Base-by-base conservation (phyloP, 2,329 filamentous ascomycete genomes). In the Dryadomyces quercus-mongolicae region DNA sequence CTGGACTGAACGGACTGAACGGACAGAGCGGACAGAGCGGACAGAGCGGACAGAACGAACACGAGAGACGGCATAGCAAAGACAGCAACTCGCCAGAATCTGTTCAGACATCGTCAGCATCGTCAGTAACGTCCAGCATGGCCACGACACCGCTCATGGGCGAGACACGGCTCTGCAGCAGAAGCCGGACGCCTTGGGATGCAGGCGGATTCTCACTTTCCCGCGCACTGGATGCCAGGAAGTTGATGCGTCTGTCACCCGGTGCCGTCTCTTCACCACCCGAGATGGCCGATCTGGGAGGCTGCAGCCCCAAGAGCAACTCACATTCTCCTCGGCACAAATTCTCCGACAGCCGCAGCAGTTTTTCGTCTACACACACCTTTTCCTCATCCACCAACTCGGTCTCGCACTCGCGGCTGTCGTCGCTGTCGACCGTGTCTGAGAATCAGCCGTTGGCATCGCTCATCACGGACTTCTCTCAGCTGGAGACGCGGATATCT, bases 321-420 rank as follows among this genome's bases (percentile, higher is more conserved):
- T 71, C 67, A 15, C n/a, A n/a, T n/a, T 71, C 67, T 6, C 67
- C 67, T 16, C 60, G 61, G 50, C 73, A 74, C 64, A 74, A 69
- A 60, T 70, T 69, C 54, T 78, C 76, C 0, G 71, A 74, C 59
- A 80, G 76, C 59, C 69, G 71, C 53, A 76, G 75, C 67, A 80
- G 74, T 54, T 63, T 77, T 16, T 75, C 75, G 3, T 76, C 76
- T 3, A 76, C 73, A 1, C 73, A 73, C 60, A 69, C 70, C 18
- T 62, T 60, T 8, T 74, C 74, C 2, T 72, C 75, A 2, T 70
- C 67, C 16, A 60, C 58, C 40, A 62, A 67, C 46, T 76, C 74
- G 1, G 65, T 67, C 15, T 67, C 69, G 0, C 75, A 80, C 60
- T 80, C 77, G 2, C 69, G 76, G 42, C 69, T 77, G 51, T 79